Base-by-base conservation (phyloP, 495 filamentous ascomycete species). In the Lasiosphaeriaceae sp. region DNA sequence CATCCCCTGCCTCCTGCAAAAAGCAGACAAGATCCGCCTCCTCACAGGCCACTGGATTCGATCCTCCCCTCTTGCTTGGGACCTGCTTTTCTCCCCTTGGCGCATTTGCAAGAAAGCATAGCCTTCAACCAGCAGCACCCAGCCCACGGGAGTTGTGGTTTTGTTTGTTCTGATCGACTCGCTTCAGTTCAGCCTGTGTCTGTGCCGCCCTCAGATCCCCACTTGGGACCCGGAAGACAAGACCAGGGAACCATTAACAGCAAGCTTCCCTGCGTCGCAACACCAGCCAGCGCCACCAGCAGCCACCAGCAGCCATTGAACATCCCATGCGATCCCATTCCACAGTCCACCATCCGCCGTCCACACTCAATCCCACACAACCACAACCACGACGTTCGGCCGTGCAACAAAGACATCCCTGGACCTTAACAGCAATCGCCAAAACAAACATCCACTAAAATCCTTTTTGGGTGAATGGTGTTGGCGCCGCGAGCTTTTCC, bases 161-260 rank as follows among this genome's bases (percentile, higher is more conserved):
- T 47, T 50, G 56, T 58, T 48, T 47, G 55, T 31, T 34, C 50
- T 54, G 53, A 56, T 61, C 58, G 45, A 63, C 55, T 56, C 56
- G 52, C 56, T 56, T 59, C 52, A 55, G 29, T 59, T 57, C 54
- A 59, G 57, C 64, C 66, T 64, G 66, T 64, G 58, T 54, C 66
- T 57, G 61, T 66, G 57, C 61, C 66, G 61, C 61, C 45, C 51
- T 57, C 44, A 54, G 55, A 63, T 63, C 61, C 64, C 64, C 64
- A 62, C 64, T 49, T 50, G 53, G 58, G 41, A 56, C 62, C 66
- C 56, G 60, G 58, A 58, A 55, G 35, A 50, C 51, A 51, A 58
- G 55, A 48, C 47, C 26, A 31, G 26, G 26, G 26, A 31, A 3
- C 26, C n/a, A n/a, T n/a, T n/a, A 31, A 4, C 9, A 31, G 9